phyloP scores from a whole-genome alignment of 768 basidiomycete genomes.

The Terana coerulea region DNA sequence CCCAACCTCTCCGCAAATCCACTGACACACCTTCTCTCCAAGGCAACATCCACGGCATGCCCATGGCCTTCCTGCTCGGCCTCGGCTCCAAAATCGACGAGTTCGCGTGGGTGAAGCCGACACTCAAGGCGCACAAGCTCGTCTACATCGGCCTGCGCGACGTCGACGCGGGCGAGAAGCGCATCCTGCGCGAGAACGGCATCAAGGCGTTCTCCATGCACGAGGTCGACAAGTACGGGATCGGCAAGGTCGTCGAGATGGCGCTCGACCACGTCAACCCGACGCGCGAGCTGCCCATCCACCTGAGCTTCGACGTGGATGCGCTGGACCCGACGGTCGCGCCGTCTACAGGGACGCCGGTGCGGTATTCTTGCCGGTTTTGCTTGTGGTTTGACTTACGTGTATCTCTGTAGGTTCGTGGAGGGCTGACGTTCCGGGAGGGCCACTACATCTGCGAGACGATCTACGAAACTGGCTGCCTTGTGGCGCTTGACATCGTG shows the following conservation, averaged over 20 bases:
- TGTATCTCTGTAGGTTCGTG: slow-evolving; percentile 65
- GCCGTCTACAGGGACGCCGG: slow-evolving; percentile 93
- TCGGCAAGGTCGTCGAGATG: slow-evolving; percentile 94
- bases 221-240: slow-evolving; percentile 75
- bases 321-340: slow-evolving; percentile 93
- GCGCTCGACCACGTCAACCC: slow-evolving; percentile 94
- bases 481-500: slow-evolving; percentile 94
- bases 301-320: slow-evolving; percentile 96
- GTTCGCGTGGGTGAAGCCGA: slow-evolving; percentile 59
- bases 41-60: slow-evolving; percentile 99
- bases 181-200: slow-evolving; percentile 81
- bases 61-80: slow-evolving; percentile 86
- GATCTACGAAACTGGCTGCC: slow-evolving; percentile 85
- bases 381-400: not conserved
- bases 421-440: slow-evolving; percentile 94
- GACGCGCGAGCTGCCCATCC: slow-evolving; percentile 77
- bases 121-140: slow-evolving; percentile 66
- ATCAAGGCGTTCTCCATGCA: slow-evolving; percentile 67
- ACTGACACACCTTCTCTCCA: not conserved
- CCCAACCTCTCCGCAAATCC: not conserved
- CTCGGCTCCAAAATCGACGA: slow-evolving; percentile 35
- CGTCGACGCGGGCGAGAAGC: slow-evolving; percentile 84
- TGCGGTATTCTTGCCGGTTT: slow-evolving; percentile 30
- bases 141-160: slow-evolving; percentile 99
- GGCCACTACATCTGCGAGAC: slow-evolving; percentile 98